These are phyloP conservation scores for Penicillium goetzii DNA, from an alignment of 495 filamentous ascomycete genomes.

Conservation along the genomic window DNA sequence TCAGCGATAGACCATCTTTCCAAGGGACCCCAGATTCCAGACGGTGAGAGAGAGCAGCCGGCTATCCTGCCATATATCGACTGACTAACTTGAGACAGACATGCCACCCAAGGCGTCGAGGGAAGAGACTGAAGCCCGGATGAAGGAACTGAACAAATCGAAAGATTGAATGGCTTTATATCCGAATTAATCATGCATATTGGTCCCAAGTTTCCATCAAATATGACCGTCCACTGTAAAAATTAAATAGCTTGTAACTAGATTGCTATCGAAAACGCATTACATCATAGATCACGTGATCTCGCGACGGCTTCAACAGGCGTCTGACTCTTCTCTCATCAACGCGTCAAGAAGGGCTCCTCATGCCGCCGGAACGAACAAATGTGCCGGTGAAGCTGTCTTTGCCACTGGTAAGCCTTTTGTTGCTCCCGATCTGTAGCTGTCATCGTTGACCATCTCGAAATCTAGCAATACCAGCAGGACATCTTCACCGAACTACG, in stretches of 20 bases:
- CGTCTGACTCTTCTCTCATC: constrained; percentile 5
- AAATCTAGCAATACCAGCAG: constrained; percentile 74
- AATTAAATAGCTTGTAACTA: not conserved
- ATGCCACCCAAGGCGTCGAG: constrained; percentile 63
- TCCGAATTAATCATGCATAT: not conserved
- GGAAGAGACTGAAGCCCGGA: constrained; percentile 67
- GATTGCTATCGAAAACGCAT: constrained; percentile 10
- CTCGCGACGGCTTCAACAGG: constrained; percentile 21
- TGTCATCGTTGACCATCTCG: constrained; percentile 20
- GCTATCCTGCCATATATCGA: not conserved
- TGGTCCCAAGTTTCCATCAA: not conserved
- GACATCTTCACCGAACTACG: constrained; percentile 90
- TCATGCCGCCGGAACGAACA: constrained; percentile 61
- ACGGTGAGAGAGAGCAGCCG: constrained; percentile 39
- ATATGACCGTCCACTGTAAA: not conserved
- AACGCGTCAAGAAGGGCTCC: constrained; percentile 42
- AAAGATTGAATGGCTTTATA: not conserved
- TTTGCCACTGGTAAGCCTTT: constrained; percentile 72
- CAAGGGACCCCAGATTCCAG: constrained; percentile 52
- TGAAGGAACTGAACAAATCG: constrained; percentile 66
- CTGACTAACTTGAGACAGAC: constrained; percentile 35
- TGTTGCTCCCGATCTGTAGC: constrained; percentile 21
- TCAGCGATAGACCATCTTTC: constrained; percentile 40
- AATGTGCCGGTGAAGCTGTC: constrained; percentile 85
- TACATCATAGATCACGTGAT: constrained; percentile 46